phyloP scores from a whole-genome alignment of 106 monocot species.

The Dendrobium huoshanense region DNA sequence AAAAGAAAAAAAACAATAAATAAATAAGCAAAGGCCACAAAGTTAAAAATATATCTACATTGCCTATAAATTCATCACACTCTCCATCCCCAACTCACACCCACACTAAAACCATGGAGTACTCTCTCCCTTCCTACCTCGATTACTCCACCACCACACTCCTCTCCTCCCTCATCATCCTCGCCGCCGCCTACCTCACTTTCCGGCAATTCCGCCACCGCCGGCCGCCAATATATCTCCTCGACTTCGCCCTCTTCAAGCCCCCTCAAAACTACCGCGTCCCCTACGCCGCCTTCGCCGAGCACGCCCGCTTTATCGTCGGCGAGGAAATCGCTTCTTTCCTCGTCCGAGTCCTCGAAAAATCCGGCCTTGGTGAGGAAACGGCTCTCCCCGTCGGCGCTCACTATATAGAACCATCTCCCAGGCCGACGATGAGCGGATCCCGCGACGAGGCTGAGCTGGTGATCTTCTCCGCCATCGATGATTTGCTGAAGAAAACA shows the following conservation, averaged over 20 bases:
- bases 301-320: not conserved
- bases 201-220: not conserved
- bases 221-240: not conserved
- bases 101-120: too few species aligned
- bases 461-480: conserved; percentile 13
- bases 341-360: not conserved
- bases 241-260: conserved; percentile 6
- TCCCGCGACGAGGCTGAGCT: conserved; percentile 11
- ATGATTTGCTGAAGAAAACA: not conserved
- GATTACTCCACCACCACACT: not conserved
- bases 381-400: not conserved
- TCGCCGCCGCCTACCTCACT: not conserved
- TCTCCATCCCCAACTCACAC: too few species aligned
- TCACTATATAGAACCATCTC: not conserved
- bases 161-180: not conserved
- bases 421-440: not conserved
- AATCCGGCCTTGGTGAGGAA: conserved; percentile 17
- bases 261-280: conserved; percentile 4
- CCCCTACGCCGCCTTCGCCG: not conserved
- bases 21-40: too few species aligned
- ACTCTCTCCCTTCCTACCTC: too few species aligned
- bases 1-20: too few species aligned
- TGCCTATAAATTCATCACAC: too few species aligned
- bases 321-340: not conserved
- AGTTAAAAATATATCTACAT: too few species aligned